Evolutionary conservation across 768 basidiomycete species (phyloP), one percentile per base, ranked within the genome.

Genomic region (Serpula lacrymans): DNA sequence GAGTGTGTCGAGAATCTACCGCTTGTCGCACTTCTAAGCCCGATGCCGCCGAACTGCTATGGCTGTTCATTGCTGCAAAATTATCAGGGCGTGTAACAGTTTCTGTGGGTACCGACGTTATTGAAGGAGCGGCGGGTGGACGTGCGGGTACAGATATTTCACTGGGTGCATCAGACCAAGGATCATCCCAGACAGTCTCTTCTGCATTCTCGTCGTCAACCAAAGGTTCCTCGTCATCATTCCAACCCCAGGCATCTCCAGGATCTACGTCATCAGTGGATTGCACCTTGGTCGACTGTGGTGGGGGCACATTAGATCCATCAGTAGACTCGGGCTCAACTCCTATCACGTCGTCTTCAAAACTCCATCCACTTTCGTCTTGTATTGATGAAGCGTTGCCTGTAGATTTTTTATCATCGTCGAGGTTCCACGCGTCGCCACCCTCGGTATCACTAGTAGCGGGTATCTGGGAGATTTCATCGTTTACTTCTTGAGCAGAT

Each of bases 201-300:
- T 72, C 75, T 16, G 53, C 39, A 3, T 65, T 51, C 4, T 54
- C 53, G 17, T 67, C 60, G 13, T 47, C 59, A 9, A 59, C 47
- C n/a, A 43, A 29, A 17, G 23, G 3, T 34, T 60, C 68, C 10
- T 69, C 70, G 22, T 78, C 78, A 29, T 80, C 78, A 27, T 86
- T 80, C 80, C 80, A 88, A 2, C 82, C 88, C 88, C 88, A 90
- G 1, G 84, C 78, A 49, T 83, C 80, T 12, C 60, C 66, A 7
- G 77, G 60, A 47, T 77, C 74, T 11, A 53, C 54, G 7, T 51
- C 50, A 3, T 22, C 46, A 8, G 38, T 50, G 20, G 31, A 33
- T 6, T n/a, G 6, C 8, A 33, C 31, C 6, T 6, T 33, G n/a
- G n/a, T n/a, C 11, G 67, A 59, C 18, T 71, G 71, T 4, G 53